Conservation (phyloP, 2,329 filamentous ascomycete genomes). For the Microsporum ferrugineum region DNA sequence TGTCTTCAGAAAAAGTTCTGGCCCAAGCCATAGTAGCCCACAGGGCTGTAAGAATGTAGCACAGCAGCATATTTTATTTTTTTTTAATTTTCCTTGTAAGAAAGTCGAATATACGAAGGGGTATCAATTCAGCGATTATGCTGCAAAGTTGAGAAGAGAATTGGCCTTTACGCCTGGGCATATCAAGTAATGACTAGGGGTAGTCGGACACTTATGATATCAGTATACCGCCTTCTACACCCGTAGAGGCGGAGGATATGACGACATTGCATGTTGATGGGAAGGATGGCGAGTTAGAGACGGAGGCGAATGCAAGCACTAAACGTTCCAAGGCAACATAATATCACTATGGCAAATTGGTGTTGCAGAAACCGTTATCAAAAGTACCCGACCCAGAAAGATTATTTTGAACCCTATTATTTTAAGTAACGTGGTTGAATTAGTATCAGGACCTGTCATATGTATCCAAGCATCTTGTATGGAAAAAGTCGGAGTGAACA, state of each 20-base stretch:
- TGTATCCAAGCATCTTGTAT: no score
- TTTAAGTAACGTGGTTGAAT: no score
- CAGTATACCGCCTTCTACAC: background rate
- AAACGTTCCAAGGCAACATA: no score
- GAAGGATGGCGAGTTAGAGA: background rate
- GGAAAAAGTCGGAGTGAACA: no score
- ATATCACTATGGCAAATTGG: no score
- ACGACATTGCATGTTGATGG: background rate
- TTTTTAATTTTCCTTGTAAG: no score
- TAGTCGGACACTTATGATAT: background rate
- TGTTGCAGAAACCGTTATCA: no score
- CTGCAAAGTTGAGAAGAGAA: background rate
- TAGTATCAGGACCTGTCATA: no score
- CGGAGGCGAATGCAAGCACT: background rate
- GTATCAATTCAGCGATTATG: background rate
- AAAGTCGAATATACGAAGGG: background rate
- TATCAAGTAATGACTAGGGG: background rate
- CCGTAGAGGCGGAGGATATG: background rate
- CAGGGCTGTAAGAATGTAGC: conserved; percentile 5
- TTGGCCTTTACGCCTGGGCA: background rate
- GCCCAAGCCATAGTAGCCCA: conserved; percentile 10
- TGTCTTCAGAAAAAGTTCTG: conserved; percentile 10
- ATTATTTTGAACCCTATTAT: no score
- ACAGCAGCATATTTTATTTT: background rate
- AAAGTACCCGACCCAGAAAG: no score